Evolutionary conservation across 768 basidiomycete genomes (phyloP).

Genomic region (Mycena capillaripes): DNA sequence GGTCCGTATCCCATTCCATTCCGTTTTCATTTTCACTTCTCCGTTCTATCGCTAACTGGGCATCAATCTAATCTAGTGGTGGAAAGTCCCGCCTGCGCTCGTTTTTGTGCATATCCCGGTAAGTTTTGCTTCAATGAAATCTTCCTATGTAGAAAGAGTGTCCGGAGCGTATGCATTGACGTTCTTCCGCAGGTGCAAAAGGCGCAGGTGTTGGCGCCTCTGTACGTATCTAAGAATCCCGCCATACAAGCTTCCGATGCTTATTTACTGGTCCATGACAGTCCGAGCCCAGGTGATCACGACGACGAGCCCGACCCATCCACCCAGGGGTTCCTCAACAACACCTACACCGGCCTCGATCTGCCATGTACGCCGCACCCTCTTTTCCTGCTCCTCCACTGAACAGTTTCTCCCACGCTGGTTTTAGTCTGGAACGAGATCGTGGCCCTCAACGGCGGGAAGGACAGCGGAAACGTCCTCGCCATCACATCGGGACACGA

Average conservation of each 20-base stretch:
- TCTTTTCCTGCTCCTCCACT: slow-evolving; percentile 14
- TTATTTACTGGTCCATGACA: not conserved
- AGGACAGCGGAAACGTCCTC: slow-evolving; percentile 25
- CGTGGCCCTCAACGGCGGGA: slow-evolving; percentile 27
- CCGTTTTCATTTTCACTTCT: not conserved
- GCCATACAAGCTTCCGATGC: not conserved
- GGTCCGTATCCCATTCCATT: slow-evolving; percentile 17
- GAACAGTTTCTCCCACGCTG: not conserved
- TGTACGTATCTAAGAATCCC: slow-evolving; percentile 26
- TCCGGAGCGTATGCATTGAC: not conserved
- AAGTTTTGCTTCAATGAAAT: too few relatives aligned
- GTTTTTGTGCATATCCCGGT: slow-evolving; percentile 38
- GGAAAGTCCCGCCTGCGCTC: slow-evolving; percentile 31
- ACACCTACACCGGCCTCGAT: slow-evolving; percentile 36
- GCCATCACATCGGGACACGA: slow-evolving; percentile 39
- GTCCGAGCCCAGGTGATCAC: slow-evolving; percentile 33
- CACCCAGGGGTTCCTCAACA: slow-evolving; percentile 36
- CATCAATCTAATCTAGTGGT: slow-evolving; percentile 36
- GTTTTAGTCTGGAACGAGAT: slow-evolving; percentile 36
- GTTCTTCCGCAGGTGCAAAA: slow-evolving; percentile 34
- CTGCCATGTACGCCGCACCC: slow-evolving; percentile 31
- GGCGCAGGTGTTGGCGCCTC: slow-evolving; percentile 31
- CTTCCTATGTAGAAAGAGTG: too few relatives aligned
- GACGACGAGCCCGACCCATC: slow-evolving; percentile 38
- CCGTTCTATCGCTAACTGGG: not conserved